Base-by-base conservation (phyloP, 2,329 filamentous ascomycete species). In the Zymoseptoria passerinii region DNA sequence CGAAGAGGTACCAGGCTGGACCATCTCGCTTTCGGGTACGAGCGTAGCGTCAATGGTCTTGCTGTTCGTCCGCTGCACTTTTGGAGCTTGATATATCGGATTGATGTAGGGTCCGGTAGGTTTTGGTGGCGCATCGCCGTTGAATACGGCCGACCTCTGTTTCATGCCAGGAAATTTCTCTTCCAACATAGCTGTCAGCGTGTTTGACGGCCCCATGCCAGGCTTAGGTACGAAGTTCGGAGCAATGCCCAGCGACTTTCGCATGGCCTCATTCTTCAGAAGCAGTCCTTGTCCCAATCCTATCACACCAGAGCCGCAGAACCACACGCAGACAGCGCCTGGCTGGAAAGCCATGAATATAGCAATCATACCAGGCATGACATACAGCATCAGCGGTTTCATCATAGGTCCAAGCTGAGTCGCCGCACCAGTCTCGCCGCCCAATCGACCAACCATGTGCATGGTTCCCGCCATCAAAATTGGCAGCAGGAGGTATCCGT, bases 401-500 rank as follows among this genome's bases (percentile, higher is more conserved):
- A 76, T 70, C 23, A 60, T 61, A n/a, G 70, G 68, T 3, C 67
- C 55, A 58, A 67, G 70, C 40, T 68, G 61, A 10, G 58, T 40
- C 8, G 53, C 28, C 4, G 74, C 65, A 44, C 78, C 80, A 1
- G 72, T 75, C 62, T 83, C 80, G 35, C 80, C 80, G 58, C 81
- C 81, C 55, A 70, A 63, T 72, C 81, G 67, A 8, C 63, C 58
- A 27, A 68, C 51, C 7, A 66, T 8, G 58, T 73, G 71, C n/a
- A 73, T 60, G 4, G 65, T 58, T 13, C 52, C 67, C 2, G 67
- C 71, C 70, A 73, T 73, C 51, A 70, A 19, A 9, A 66, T 48
- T 10, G 94, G 94, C 29, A 97, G 76, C 48, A 94, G 72, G 66
- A 83, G 92, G 67, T 80, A 86, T 0, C 94, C 92, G 73, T 99